Evolutionary conservation across 805 yeast genomes (phyloP).

Genomic region (Pichia sporocuriosa): DNA sequence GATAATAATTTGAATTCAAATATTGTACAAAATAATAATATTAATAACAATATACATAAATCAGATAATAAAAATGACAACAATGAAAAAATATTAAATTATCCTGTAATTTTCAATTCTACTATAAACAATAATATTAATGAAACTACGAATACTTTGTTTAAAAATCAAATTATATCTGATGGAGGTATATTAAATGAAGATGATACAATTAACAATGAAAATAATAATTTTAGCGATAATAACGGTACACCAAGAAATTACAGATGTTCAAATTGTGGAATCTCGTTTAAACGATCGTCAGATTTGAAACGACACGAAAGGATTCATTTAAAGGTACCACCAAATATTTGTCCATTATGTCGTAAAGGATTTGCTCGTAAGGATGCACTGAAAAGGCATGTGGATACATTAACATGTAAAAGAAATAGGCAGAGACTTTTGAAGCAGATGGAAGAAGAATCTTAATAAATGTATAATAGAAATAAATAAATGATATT

Average conservation of each 20-base stretch:
- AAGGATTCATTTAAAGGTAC: conserved; percentile 62
- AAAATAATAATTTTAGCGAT: neutral
- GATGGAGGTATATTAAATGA: no score
- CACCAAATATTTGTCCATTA: conserved; percentile 67
- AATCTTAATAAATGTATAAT: no score
- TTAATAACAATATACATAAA: neutral
- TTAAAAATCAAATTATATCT: no score
- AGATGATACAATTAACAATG: neutral
- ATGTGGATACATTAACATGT: conserved; percentile 68
- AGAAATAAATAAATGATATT: no score
- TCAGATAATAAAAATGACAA: neutral
- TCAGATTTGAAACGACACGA: conserved; percentile 70
- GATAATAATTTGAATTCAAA: conserved; percentile 10
- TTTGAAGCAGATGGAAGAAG: conserved; percentile 12
- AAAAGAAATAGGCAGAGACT: conserved; percentile 59
- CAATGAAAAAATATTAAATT: no score
- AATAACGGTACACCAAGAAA: no score
- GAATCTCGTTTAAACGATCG: conserved; percentile 57
- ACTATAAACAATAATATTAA: no score
- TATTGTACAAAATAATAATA: neutral
- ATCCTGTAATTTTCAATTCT: no score
- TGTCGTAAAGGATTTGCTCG: conserved; percentile 84
- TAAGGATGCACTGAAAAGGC: conserved; percentile 75
- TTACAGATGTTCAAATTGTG: conserved; percentile 51
- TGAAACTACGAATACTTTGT: no score